Conservation (phyloP, 2,329 filamentous ascomycete species). For the Phyllosticta citrichinensis region DNA sequence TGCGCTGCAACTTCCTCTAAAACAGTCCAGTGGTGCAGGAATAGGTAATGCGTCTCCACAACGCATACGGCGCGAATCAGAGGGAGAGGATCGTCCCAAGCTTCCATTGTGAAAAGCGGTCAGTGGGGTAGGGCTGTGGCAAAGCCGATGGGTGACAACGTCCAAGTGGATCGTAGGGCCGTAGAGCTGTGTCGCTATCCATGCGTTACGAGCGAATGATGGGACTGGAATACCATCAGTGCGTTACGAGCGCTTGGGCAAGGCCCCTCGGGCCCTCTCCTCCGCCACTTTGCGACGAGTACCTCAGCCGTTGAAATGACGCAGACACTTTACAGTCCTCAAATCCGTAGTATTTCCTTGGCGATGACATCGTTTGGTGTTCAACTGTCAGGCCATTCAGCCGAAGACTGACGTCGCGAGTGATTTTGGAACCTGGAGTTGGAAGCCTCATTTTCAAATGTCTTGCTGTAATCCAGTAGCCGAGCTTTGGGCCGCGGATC, state of each 20-base stretch:
- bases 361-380: neutral
- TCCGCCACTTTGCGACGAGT: neutral
- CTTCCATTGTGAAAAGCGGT: neutral
- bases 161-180: neutral
- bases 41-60: neutral
- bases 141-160: neutral
- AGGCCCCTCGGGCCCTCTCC: neutral
- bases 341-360: neutral
- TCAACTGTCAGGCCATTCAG: neutral
- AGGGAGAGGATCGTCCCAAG: neutral
- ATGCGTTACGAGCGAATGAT: neutral
- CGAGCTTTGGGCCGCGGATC: neutral
- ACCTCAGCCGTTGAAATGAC: neutral
- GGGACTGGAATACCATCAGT: neutral
- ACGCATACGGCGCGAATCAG: neutral
- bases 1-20: neutral
- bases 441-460: neutral
- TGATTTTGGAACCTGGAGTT: neutral
- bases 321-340: neutral
- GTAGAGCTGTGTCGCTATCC: neutral
- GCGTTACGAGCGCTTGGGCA: neutral
- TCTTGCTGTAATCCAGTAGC: neutral
- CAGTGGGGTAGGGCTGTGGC: neutral
- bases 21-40: neutral
- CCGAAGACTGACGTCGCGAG: neutral